phyloP scores from a whole-genome alignment of 805 yeast genomes.

The Zygosaccharomyces bisporus region DNA sequence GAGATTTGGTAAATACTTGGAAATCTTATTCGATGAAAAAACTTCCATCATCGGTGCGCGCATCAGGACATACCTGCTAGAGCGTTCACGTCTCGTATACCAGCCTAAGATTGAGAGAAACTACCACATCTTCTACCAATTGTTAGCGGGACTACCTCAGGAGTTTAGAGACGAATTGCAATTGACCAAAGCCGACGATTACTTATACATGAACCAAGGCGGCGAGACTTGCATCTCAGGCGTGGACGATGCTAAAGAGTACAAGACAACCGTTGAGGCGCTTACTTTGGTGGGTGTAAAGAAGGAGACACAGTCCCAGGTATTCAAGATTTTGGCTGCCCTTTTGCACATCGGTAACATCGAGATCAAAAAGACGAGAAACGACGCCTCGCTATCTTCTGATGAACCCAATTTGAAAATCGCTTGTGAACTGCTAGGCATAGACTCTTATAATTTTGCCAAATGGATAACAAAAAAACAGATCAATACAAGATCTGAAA shows the following conservation, averaged over 20 bases:
- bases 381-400: constrained; percentile 72
- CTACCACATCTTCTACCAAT: constrained; percentile 91
- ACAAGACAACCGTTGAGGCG: constrained; percentile 69
- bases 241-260: constrained; percentile 80
- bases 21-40: constrained; percentile 72
- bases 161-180: constrained; percentile 54
- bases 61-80: constrained; percentile 86
- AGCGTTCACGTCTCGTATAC: constrained; percentile 89
- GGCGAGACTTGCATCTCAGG: constrained; percentile 67
- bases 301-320: constrained; percentile 53
- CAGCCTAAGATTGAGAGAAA: constrained; percentile 88
- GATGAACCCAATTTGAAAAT: constrained; percentile 82
- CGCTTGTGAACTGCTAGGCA: constrained; percentile 81
- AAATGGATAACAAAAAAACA: constrained; percentile 94
- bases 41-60: constrained; percentile 92
- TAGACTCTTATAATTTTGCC: constrained; percentile 68
- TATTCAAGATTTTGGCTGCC: constrained; percentile 81
- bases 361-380: constrained; percentile 78
- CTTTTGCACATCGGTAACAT: constrained; percentile 91
- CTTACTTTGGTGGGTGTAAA: constrained; percentile 72
- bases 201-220: constrained; percentile 84
- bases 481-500: constrained; percentile 88
- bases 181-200: constrained; percentile 64
- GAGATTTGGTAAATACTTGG: constrained; percentile 90
- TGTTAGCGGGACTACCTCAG: constrained; percentile 64